phyloP scores from a whole-genome alignment of 352 stramenopile genomes.

The Phytophthora pluvialis region DNA sequence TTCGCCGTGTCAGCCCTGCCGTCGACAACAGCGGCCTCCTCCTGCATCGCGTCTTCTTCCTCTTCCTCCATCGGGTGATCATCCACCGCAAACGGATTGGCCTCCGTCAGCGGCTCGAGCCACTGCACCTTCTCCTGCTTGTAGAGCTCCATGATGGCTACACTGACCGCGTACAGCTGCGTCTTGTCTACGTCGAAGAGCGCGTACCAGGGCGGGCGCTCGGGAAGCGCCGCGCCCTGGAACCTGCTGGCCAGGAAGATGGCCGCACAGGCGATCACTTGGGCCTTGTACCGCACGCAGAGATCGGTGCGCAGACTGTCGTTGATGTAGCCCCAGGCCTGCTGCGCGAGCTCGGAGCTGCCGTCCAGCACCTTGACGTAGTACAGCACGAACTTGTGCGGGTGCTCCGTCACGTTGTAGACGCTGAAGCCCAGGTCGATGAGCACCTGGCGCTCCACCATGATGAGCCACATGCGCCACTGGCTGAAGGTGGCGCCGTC shows the following conservation, averaged over 20 bases:
- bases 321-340: slow-evolving; percentile 92
- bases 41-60: slow-evolving; percentile 14
- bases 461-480: slow-evolving; percentile 88
- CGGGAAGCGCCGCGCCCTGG: slow-evolving; percentile 58
- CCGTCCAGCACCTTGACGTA: slow-evolving; percentile 91
- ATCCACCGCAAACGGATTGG: slow-evolving; percentile 71
- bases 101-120: slow-evolving; percentile 75
- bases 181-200: slow-evolving; percentile 71
- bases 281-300: slow-evolving; percentile 78
- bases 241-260: slow-evolving; percentile 87
- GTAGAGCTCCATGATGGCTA: slow-evolving; percentile 72
- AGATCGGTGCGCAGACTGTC: slow-evolving; percentile 89
- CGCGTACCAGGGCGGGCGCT: slow-evolving; percentile 65
- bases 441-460: slow-evolving; percentile 90
- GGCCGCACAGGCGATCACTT: slow-evolving; percentile 90
- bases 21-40: background rate
- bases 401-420: slow-evolving; percentile 93
- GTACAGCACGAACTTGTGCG: slow-evolving; percentile 95
- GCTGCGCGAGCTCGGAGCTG: slow-evolving; percentile 73
- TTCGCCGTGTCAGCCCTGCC: slow-evolving; percentile 7
- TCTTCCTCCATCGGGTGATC: slow-evolving; percentile 44
- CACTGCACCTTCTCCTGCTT: slow-evolving; percentile 60
- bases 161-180: slow-evolving; percentile 55
- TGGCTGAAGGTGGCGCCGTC: slow-evolving; percentile 64
- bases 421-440: slow-evolving; percentile 94